Percentiles rank a stretch among this genome's conserved stretches.
Evolutionary conservation across 208 protist species (phyloP).

Genomic region (Trypanosoma caninum): DNA sequence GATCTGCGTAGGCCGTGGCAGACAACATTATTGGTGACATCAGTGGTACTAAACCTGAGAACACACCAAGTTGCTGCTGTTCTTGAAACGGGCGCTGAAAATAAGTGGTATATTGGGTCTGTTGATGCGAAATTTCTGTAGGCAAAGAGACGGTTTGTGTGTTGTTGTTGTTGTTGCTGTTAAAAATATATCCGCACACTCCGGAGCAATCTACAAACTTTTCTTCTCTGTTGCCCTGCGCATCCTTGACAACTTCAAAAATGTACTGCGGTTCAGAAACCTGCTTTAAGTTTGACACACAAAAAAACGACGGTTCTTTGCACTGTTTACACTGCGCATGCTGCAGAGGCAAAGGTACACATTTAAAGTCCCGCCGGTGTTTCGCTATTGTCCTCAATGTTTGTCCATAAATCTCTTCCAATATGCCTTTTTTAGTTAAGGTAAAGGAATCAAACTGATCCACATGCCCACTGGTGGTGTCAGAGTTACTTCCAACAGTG

Average conservation of each 20-base stretch:
- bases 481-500: not conserved
- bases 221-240: constrained; percentile 10
- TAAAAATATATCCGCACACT: constrained; percentile 28
- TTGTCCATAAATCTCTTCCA: constrained; percentile 56
- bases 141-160: too few species aligned
- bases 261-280: constrained; percentile 68
- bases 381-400: constrained; percentile 43
- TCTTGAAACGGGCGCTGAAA: constrained; percentile 6
- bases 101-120: too few species aligned
- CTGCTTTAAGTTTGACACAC: constrained; percentile 40
- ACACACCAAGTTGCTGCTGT: constrained; percentile 17
- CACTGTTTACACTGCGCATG: constrained; percentile 50
- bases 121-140: too few species aligned
- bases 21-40: not conserved
- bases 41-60: not conserved
- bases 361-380: constrained; percentile 43
- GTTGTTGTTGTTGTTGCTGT: constrained; percentile 19
- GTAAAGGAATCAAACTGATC: not conserved
- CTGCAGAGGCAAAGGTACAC: not conserved
- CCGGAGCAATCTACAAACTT: constrained; percentile 9
- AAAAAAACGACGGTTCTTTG: constrained; percentile 51
- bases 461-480: not conserved
- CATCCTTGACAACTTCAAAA: constrained; percentile 27
- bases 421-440: constrained; percentile 15
- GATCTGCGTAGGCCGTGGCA: not conserved